phyloP scores from a whole-genome alignment of 371 early-diverging fungal genomes.

The Mucor piriformis region DNA sequence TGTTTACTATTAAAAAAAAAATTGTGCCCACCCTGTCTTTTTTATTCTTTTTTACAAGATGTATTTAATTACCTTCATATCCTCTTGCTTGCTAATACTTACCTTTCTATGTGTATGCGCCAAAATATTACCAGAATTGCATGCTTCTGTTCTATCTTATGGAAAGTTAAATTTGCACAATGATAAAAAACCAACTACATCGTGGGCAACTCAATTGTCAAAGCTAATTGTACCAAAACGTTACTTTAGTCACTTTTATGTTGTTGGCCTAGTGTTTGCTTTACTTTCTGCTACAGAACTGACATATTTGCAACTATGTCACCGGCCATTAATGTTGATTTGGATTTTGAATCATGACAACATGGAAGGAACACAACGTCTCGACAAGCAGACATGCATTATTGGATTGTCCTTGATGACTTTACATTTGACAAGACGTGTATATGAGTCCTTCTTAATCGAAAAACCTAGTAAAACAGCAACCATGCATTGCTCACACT shows the following conservation, averaged over 20 bases:
- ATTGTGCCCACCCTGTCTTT: neutral
- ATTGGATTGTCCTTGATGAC: slow-evolving; percentile 53
- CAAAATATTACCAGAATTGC: slow-evolving; percentile 30
- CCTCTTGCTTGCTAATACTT: slow-evolving; percentile 27
- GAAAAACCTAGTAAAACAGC: slow-evolving; percentile 60
- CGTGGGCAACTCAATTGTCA: slow-evolving; percentile 17
- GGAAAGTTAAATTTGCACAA: slow-evolving; percentile 42
- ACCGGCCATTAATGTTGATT: neutral
- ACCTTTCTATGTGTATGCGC: slow-evolving; percentile 28
- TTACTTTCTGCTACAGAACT: slow-evolving; percentile 28
- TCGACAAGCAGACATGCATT: slow-evolving; percentile 27
- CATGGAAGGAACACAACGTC: slow-evolving; percentile 8
- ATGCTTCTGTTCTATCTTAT: slow-evolving; percentile 45
- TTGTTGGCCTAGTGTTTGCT: slow-evolving; percentile 45
- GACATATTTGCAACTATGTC: neutral
- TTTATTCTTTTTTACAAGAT: slow-evolving; percentile 7
- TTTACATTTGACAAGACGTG: slow-evolving; percentile 61
- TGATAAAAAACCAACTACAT: slow-evolving; percentile 30
- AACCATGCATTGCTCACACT: slow-evolving; percentile 71
- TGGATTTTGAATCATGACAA: neutral
- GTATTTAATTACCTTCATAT: slow-evolving; percentile 26
- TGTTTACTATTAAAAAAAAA: slow-evolving; percentile 47
- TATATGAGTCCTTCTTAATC: slow-evolving; percentile 65
- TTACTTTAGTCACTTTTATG: slow-evolving; percentile 74
- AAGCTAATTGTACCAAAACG: slow-evolving; percentile 62